Evolutionary conservation across 2,329 filamentous ascomycete genomes (phyloP).

Genomic region (Epichloe gansuensis): DNA sequence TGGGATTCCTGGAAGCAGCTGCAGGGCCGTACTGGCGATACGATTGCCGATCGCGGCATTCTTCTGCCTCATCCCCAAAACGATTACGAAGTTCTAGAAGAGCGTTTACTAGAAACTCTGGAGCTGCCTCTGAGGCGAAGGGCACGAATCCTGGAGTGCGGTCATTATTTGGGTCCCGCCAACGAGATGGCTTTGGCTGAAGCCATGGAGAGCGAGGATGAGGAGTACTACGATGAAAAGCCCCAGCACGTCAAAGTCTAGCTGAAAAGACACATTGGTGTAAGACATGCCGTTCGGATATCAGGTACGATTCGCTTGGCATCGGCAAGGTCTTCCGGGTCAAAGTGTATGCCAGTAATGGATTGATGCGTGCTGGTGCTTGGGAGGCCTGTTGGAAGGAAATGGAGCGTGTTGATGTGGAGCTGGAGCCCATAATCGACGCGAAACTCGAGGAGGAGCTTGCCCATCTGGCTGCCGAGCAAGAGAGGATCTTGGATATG

Average conservation of each 20-base stretch:
- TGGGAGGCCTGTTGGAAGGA: constrained; percentile 93
- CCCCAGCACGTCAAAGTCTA: constrained; percentile 12
- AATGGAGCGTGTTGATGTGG: constrained; percentile 97
- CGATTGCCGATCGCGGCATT: constrained; percentile 60
- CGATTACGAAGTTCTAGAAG: constrained; percentile 70
- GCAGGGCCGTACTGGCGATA: constrained; percentile 59
- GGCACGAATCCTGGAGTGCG: constrained; percentile 63
- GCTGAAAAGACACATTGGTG: constrained; percentile 41
- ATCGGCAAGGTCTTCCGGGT: constrained; percentile 55
- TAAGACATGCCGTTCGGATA: constrained; percentile 41
- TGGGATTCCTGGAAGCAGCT: constrained; percentile 54
- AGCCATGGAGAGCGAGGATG: constrained; percentile 36
- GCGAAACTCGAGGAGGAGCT: constrained; percentile 46
- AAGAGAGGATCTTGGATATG: constrained; percentile 28
- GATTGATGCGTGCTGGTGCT: constrained; percentile 79
- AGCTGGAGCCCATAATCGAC: constrained; percentile 66
- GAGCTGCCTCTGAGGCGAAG: constrained; percentile 52
- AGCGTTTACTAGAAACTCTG: constrained; percentile 61
- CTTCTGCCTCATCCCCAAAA: constrained; percentile 67
- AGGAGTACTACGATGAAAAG: constrained; percentile 25
- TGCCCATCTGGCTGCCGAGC: constrained; percentile 37
- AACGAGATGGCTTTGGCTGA: constrained; percentile 33
- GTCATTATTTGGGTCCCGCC: constrained; percentile 58
- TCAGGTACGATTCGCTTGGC: constrained; percentile 41
- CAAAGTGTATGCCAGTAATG: constrained; percentile 90